Evolutionary conservation across 306 rosid species (phyloP), one percentile per base, ranked within the genome.

Genomic region (Glycine soja): DNA sequence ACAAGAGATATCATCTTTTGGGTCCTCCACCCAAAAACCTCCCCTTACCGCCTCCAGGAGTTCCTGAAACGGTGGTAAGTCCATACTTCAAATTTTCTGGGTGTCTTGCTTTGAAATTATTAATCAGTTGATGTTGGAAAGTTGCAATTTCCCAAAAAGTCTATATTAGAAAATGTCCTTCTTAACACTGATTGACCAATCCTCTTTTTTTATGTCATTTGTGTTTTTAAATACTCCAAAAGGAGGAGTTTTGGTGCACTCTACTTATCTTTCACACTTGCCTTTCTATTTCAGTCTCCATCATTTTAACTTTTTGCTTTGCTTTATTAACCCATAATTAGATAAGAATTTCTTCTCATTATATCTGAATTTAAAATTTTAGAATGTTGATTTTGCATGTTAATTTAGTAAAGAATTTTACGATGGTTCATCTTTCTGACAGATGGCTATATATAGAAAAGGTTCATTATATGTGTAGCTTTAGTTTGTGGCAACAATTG

Each of bases 11-110:
- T 0, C 86, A 87, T 94, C 94, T 94, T 71, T 68, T 71, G 77
- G 88, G 90, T 80, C 98, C 98, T 81, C 97, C 92, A 4, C 98
- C 98, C 3, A 88, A 83, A 85, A 90, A 92, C 80, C 85, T 94
- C 76, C 66, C 98, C 65, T 89, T 92, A 70, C 98, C 97, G 12
- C 98, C 97, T 83, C 91, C 94, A 2, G 97, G 93, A 74, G 93
- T 94, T 86, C 98, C 98, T 9, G 97, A 92, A 92, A 92, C 90
- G 81, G 97, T 94, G 87, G 98, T 92, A 84, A 91, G 98, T 86
- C 38, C 66, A 34, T 8, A 19, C 50, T 81, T 68, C 46, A 52
- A 61, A 52, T 48, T 57, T 51, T 42, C 5, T 53, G 10, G 16
- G 34, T 61, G 70, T 15, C 59, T 34, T 72, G 42, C 72, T 14